Evolutionary conservation across 805 yeast species (phyloP).

Genomic region (Candida easanensis): DNA sequence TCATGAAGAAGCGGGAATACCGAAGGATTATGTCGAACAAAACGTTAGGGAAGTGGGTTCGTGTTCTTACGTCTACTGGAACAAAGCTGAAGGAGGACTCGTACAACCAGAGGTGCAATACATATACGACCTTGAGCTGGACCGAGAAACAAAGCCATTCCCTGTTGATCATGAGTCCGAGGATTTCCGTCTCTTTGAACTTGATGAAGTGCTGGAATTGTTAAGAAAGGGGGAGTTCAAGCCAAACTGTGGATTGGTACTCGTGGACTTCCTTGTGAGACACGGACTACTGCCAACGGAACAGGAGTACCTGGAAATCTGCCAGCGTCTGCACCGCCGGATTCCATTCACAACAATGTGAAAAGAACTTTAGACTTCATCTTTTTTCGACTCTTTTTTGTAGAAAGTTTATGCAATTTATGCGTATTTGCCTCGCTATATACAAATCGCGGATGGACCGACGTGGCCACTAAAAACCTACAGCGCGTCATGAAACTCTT

Average conservation of each 20-base stretch:
- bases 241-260: conserved; percentile 81
- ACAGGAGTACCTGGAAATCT: conserved; percentile 63
- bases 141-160: conserved; percentile 44
- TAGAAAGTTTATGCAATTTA: too few species aligned
- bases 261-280: conserved; percentile 84
- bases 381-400: too few species aligned
- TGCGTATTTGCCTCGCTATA: too few species aligned
- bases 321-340: conserved; percentile 58
- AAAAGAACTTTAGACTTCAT: too few species aligned
- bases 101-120: conserved; percentile 89
- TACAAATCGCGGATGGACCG: too few species aligned
- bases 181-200: conserved; percentile 59
- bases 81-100: conserved; percentile 46
- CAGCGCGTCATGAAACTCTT: too few species aligned
- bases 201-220: conserved; percentile 53
- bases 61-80: conserved; percentile 58
- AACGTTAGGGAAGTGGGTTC: conserved; percentile 57
- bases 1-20: conserved; percentile 86
- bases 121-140: conserved; percentile 64
- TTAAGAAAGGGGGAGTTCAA: conserved; percentile 66
- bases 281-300: conserved; percentile 71
- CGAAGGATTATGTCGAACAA: conserved; percentile 43
- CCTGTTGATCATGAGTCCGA: conserved; percentile 78
- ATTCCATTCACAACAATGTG: conserved; percentile 62
- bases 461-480: too few species aligned